Conservation (phyloP, 78 protist genomes). For the Chrysochromulina tobinii region DNA sequence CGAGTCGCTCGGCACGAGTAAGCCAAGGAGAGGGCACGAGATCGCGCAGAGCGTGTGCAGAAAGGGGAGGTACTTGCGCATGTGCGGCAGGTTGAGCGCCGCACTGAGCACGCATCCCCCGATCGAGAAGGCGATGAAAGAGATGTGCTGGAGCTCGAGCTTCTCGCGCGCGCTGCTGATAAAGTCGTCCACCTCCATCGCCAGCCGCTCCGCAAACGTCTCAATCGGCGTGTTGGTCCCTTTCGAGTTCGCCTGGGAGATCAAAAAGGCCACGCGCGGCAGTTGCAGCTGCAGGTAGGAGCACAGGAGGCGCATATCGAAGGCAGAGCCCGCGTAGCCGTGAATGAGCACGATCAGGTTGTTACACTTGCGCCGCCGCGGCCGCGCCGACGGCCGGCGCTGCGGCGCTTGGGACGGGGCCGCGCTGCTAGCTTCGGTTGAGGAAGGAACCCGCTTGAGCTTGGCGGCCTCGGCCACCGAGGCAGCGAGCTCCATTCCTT, state of each 20-base stretch:
- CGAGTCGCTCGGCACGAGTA: not conserved
- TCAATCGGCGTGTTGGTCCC: not conserved
- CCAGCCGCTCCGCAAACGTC: not conserved
- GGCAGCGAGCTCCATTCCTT: too few relatives aligned
- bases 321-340: not conserved
- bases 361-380: too few relatives aligned
- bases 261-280: not conserved
- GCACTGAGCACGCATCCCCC: not conserved
- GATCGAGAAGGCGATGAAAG: not conserved
- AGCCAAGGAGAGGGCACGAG: not conserved
- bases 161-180: not conserved
- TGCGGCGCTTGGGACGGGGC: too few relatives aligned
- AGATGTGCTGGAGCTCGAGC: not conserved
- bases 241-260: not conserved
- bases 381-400: too few relatives aligned
- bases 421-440: too few relatives aligned
- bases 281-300: not conserved
- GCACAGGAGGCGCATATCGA: not conserved
- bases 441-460: too few relatives aligned
- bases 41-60: not conserved
- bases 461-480: too few relatives aligned
- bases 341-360: not conserved
- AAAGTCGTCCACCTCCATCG: not conserved
- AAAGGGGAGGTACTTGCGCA: not conserved
- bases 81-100: not conserved